Base-by-base conservation (phyloP, 2,329 filamentous ascomycete genomes). In the Davidsoniella virescens region DNA sequence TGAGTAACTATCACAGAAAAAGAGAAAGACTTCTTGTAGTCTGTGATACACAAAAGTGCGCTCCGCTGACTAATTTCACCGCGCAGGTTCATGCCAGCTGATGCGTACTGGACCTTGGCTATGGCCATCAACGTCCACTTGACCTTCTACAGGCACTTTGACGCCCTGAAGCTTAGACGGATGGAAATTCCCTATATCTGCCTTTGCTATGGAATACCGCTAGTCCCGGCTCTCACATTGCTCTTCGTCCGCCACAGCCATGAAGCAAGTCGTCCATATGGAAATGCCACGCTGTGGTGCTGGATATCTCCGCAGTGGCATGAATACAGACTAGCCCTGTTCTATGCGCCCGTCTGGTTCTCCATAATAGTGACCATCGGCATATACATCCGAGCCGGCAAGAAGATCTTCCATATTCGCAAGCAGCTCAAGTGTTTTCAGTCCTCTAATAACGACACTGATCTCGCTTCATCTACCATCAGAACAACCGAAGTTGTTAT, bases 71-170 rank as follows among this genome's bases (percentile, higher is more conserved):
- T n/a, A 20, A 3, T n/a, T 18, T 41, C 3, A 23, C 10, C 8
- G 29, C 26, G 6, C 40, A 85, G 79, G 78, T 85, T 85, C 59
- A 75, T 83, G 69, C 76, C 78, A 2, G 80, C 81, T 3, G 81
- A 85, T 65, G 76, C 79, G 0, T 66, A 80, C 36, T 87, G 80
- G 82, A 81, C 80, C 1, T 68, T 87, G 54, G 78, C 78, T 49
- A 88, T 90, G 84, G 82, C 84, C 1, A 69, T 78, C 56, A 90
- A 88, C 60, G 83, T 90, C 49, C 84, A 84, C 61, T 65, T 88
- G 8, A 86, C 83, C 0, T 84, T 88, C 59, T 86, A 85, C 62
- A 69, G 70, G 56, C 79, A 79, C 54, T 86, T 78, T 58, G 75
- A 80, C 52, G 73, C 77, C 0, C 62, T 68, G 1, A 71, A 74